Percentiles rank a stretch among this genome's conserved stretches.
Conservation (phyloP, 305 asterid species). For the Petunia hybrid region DNA sequence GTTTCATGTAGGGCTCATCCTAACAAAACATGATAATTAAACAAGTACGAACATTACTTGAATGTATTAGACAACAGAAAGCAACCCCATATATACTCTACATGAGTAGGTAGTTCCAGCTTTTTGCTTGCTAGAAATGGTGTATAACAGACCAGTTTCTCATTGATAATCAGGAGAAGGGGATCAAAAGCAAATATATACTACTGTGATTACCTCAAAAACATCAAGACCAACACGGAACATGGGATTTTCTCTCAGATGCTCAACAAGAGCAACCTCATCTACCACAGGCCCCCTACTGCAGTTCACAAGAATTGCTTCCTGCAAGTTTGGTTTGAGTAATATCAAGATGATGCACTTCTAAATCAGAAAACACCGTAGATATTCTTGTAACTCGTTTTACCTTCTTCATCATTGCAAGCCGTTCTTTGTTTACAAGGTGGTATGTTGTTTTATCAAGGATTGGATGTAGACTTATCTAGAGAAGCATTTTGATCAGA, state of each 20-base stretch:
- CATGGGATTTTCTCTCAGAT: constrained; percentile 90
- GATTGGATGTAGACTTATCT: constrained; percentile 97
- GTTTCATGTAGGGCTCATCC: constrained; percentile 98
- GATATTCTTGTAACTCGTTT: neutral
- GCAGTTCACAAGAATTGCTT: constrained; percentile 93
- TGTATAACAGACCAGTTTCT: neutral
- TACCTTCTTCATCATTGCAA: constrained; percentile 92
- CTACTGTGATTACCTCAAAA: constrained; percentile 71
- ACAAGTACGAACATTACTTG: constrained; percentile 6
- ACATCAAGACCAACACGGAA: constrained; percentile 99
- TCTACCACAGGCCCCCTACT: constrained; percentile 98
- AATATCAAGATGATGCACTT: neutral
- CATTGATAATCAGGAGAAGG: neutral
- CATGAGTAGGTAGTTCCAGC: neutral
- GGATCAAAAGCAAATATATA: neutral
- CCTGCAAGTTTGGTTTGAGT: constrained; percentile 50
- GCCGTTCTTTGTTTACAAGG: constrained; percentile 90
- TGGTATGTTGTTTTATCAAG: constrained; percentile 96
- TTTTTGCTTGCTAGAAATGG: neutral
- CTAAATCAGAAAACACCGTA: neutral
- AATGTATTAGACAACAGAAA: neutral
- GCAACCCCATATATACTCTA: neutral
- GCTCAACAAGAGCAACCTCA: constrained; percentile 96
- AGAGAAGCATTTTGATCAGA: constrained; percentile 32
- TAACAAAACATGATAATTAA: constrained; percentile 34